Evolutionary conservation across 2,329 filamentous ascomycete species (phyloP), one percentile per base, ranked within the genome.

Genomic region (Fusarium austroafricanum): DNA sequence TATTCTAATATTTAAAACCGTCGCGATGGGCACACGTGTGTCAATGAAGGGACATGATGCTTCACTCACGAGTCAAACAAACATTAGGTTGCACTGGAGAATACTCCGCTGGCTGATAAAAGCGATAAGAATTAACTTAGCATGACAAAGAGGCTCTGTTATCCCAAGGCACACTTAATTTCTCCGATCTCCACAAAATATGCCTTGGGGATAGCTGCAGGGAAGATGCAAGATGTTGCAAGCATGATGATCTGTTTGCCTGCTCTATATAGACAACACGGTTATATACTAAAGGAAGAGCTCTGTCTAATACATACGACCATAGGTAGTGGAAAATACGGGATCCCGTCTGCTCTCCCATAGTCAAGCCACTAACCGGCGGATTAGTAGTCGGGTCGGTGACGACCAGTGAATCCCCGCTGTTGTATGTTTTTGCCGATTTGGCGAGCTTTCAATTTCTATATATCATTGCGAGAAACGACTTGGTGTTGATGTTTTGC

Each of bases 251-350:
- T 31, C 2, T 31, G 3, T 10, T 31, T 6, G 10, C 14, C 12
- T 12, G 10, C 3, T 2, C 1, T 5, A 1, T 3, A 1, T 3
- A 31, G 10, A 14, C 0, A 2, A 0, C 6, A 0, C 4, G 2
- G 0, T 2, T 4, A 42, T 40, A 3, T 14, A 20, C n/a, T 5
- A 3, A 1, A 11, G 5, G 1, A 1, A 7, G 1, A 5, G 6
- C 0, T 1, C 1, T 2, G 0, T 3, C 6, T 17, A 0, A 2
- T 4, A 53, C 50, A 46, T 53, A 53, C 39, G 50, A 46, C 50
- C 50, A 53, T 17, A 53, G 18, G 26, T 33, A 53, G 9, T 46
- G 21, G 49, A 52, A 31, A 52, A 52, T 43, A 43, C 49, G 18
- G 49, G 49, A 52, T 52, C 49, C 49, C 49, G 37, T 52, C 49